Evolutionary conservation across 257 asterid genomes (phyloP), one percentile per base, ranked within the genome.

Genomic region (Fraxinus pennsylvanica): DNA sequence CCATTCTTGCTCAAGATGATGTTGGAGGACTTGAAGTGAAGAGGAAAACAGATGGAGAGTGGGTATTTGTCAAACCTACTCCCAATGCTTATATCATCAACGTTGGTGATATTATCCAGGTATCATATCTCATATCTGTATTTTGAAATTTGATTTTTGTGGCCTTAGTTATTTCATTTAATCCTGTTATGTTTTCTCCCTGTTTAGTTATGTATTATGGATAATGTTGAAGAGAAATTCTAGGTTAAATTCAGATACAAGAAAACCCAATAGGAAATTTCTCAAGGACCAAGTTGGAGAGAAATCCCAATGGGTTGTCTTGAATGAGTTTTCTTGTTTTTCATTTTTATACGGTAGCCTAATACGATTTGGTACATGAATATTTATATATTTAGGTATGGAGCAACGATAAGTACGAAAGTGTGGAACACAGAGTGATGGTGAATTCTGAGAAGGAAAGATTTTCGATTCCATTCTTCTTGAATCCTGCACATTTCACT

Each of bases 371-470:
- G 54, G n/a, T 41, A 12, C 35, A 13, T 70, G 78, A 71, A 54
- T 36, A 6, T 76, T 14, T 72, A 1, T 22, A 41, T 80, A 6
- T 38, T 38, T 38, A 88, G 92, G 89, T 89, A 47, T 89, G 92
- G 92, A 88, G 89, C 86, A 88, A 88, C 19, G 92, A 88, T 29
- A 74, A 83, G 85, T 88, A 88, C 12, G 87, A 87, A 61, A 89
- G 92, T 15, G 92, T 89, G 85, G 90, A 87, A 38, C 93, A 87
- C 80, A 81, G 93, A 32, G 93, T 89, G 85, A 80, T 80, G 35
- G 93, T 89, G 82, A 89, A 89, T 38, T 77, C 87, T 1, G 86
- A 82, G 79, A 85, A 61, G 73, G 92, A 85, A 21, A 82, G 93
- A 39, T 85, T 87, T 75, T 87, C 93, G 32, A 61, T 85, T 9